These are phyloP conservation scores for Collybiopsis luxurians DNA, from an alignment of 768 basidiomycete genomes.

Conservation along the genomic window DNA sequence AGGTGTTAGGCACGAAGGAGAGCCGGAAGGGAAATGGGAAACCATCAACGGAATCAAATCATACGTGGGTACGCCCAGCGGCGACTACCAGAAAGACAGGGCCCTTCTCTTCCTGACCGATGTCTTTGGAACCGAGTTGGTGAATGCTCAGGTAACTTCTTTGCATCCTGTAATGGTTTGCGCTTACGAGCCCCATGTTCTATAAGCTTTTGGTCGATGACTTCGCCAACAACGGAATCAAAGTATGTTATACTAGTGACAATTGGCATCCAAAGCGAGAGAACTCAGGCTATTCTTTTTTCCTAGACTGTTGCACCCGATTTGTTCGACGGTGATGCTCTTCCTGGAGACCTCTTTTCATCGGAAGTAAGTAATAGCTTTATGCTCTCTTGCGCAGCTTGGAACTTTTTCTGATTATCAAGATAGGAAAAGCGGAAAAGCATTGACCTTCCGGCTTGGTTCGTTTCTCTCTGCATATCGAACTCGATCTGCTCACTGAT, in stretches of 20 bases:
- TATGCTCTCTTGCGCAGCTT: background rate
- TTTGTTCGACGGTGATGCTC: constrained; percentile 10
- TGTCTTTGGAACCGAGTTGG: constrained; percentile 32
- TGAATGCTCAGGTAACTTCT: constrained; percentile 21
- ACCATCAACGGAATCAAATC: constrained; percentile 34
- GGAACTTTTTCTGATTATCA: background rate
- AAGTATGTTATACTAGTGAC: background rate
- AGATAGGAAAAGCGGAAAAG: background rate
- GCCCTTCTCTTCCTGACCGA: constrained; percentile 39
- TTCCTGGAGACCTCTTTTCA: constrained; percentile 8
- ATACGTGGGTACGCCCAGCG: constrained; percentile 39
- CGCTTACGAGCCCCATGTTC: background rate
- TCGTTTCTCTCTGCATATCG: no score
- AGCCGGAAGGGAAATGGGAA: constrained; percentile 27
- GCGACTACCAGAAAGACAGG: constrained; percentile 35
- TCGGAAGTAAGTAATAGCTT: background rate
- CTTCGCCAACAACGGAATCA: constrained; percentile 14
- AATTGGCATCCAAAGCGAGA: background rate
- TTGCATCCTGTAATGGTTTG: background rate
- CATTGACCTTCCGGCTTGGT: constrained; percentile 1
- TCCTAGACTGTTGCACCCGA: constrained; percentile 14
- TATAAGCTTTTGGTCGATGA: constrained; percentile 11
- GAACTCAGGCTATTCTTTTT: background rate
- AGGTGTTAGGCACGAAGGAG: constrained; percentile 3
- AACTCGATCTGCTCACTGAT: background rate